Evolutionary conservation across 2,329 filamentous ascomycete species (phyloP).

Genomic region (Hortaea werneckii): DNA sequence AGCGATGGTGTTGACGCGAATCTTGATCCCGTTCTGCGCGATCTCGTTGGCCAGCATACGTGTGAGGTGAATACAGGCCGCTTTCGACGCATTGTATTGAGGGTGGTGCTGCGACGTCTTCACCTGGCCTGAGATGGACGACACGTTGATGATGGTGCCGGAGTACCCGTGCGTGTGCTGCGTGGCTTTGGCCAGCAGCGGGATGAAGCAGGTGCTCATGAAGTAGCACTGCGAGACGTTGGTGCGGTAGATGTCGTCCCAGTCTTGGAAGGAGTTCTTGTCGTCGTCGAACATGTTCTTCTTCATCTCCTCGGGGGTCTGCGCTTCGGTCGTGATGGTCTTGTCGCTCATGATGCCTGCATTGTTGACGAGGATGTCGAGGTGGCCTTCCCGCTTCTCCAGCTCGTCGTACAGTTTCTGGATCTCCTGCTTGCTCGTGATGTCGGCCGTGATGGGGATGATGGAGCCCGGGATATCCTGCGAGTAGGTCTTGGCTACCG

Average conservation of each 20-base stretch:
- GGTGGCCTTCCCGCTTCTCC: constrained; percentile 33
- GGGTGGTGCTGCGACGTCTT: constrained; percentile 39
- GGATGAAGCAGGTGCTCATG: constrained; percentile 38
- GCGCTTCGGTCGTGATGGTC: constrained; percentile 29
- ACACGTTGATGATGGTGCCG: constrained; percentile 37
- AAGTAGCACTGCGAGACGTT: constrained; percentile 40
- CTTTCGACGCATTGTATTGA: constrained; percentile 38
- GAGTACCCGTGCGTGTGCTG: constrained; percentile 34
- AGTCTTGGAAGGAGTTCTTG: constrained; percentile 32
- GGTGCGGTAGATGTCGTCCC: constrained; percentile 35
- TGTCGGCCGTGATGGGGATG: constrained; percentile 36
- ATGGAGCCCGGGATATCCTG: constrained; percentile 37
- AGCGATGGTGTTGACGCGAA: constrained; percentile 48
- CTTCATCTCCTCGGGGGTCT: constrained; percentile 32
- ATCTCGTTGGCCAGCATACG: constrained; percentile 46
- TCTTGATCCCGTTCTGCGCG: constrained; percentile 41
- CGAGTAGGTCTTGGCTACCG: constrained; percentile 34
- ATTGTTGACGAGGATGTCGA: constrained; percentile 40
- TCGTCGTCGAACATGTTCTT: constrained; percentile 36
- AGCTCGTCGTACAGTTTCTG: constrained; percentile 33
- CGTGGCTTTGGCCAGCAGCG: constrained; percentile 35
- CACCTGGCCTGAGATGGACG: constrained; percentile 36
- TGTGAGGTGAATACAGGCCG: constrained; percentile 44
- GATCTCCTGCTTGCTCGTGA: constrained; percentile 35
- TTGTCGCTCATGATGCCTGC: constrained; percentile 33